These are phyloP conservation scores for Groenewaldozyma tartarivorans DNA, from an alignment of 805 yeast species.

Conservation along the genomic window DNA sequence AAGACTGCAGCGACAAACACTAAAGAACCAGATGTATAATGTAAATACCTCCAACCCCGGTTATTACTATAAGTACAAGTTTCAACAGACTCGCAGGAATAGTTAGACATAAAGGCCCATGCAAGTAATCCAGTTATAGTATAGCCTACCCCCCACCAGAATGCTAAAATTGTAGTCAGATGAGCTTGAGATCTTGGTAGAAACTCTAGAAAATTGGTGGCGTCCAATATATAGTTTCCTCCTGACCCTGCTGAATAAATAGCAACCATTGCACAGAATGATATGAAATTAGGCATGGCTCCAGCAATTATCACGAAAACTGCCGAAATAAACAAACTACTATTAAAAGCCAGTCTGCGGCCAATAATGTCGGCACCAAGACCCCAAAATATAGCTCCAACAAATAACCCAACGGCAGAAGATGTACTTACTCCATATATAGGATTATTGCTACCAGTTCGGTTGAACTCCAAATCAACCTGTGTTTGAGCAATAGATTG, in stretches of 20 bases:
- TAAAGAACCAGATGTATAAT: conserved; percentile 44
- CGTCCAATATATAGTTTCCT: conserved; percentile 48
- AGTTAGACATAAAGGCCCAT: conserved; percentile 47
- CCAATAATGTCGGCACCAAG: conserved; percentile 47
- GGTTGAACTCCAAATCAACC: conserved; percentile 40
- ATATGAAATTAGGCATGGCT: conserved; percentile 39
- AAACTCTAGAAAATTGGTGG: conserved; percentile 43
- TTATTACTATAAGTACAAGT: conserved; percentile 38
- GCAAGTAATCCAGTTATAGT: conserved; percentile 42
- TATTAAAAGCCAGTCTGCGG: conserved; percentile 41
- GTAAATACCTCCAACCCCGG: conserved; percentile 54
- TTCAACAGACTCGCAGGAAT: conserved; percentile 36
- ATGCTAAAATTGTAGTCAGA: conserved; percentile 43
- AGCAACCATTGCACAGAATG: conserved; percentile 40
- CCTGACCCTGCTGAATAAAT: conserved; percentile 35
- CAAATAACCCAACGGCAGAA: conserved; percentile 42
- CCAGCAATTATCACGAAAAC: conserved; percentile 45
- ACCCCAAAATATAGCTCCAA: conserved; percentile 48
- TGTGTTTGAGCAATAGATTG: conserved; percentile 38
- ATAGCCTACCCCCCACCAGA: conserved; percentile 59
- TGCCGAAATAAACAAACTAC: conserved; percentile 38
- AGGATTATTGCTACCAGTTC: conserved; percentile 28
- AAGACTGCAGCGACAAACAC: conserved; percentile 41
- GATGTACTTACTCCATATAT: conserved; percentile 33
- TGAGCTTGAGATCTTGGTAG: conserved; percentile 42